Evolutionary conservation across 805 yeast genomes (phyloP).

Genomic region (Dipodascopsis uninucleata): DNA sequence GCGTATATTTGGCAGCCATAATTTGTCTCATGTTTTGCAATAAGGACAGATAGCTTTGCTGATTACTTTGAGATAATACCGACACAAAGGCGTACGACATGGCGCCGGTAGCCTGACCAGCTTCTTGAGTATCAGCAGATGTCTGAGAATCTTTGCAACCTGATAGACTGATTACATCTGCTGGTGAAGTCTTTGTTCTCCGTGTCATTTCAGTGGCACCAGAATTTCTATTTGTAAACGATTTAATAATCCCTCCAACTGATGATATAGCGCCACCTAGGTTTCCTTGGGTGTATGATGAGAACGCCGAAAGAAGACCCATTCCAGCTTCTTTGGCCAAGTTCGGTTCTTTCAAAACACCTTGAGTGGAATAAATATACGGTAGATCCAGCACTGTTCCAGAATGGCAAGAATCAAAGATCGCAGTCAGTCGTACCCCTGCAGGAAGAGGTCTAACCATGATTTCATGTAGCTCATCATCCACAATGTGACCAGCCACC

Average conservation of each 20-base stretch:
- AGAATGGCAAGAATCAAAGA: conserved; percentile 83
- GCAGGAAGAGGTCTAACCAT: conserved; percentile 66
- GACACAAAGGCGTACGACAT: conserved; percentile 75
- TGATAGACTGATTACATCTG: conserved; percentile 70
- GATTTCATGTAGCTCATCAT: conserved; percentile 68
- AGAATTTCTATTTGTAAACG: conserved; percentile 37
- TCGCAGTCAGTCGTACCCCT: conserved; percentile 73
- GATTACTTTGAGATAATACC: conserved; percentile 57
- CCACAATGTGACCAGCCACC: conserved; percentile 61
- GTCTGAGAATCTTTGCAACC: conserved; percentile 87
- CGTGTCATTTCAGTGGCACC: conserved; percentile 43
- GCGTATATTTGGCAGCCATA: conserved; percentile 62
- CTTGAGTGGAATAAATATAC: conserved; percentile 75
- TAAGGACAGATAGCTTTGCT: conserved; percentile 64
- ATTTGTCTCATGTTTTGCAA: conserved; percentile 67
- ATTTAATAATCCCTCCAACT: conserved; percentile 39
- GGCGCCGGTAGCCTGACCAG: conserved; percentile 74
- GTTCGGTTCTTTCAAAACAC: conserved; percentile 77
- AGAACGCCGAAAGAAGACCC: conserved; percentile 57
- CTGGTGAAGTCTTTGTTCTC: conserved; percentile 62
- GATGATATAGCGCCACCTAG: conserved; percentile 45
- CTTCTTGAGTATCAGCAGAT: conserved; percentile 73
- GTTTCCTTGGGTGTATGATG: conserved; percentile 61
- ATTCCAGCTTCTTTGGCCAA: conserved; percentile 70
- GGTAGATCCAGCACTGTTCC: conserved; percentile 82